Evolutionary conservation across 169 alveolate genomes (phyloP).

Genomic region (Plasmodium malariae): DNA sequence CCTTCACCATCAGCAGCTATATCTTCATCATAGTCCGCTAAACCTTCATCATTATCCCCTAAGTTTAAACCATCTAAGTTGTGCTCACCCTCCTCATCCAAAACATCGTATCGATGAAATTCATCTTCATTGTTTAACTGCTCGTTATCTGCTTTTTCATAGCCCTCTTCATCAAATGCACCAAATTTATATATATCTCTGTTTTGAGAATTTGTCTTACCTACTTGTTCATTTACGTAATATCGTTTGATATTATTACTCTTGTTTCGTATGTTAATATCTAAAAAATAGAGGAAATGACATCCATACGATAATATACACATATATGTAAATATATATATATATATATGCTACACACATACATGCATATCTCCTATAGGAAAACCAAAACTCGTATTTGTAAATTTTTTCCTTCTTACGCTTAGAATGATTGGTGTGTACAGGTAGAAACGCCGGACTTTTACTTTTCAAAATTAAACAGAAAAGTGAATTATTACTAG

Average conservation of each 20-base stretch:
- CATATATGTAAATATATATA: not conserved
- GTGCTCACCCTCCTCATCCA: slow-evolving; percentile 11
- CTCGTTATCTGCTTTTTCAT: slow-evolving; percentile 7
- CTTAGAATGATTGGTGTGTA: slow-evolving; percentile 6
- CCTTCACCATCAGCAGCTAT: not conserved
- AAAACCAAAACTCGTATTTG: too few species aligned
- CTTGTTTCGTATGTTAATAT: slow-evolving; percentile 10
- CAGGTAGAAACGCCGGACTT: slow-evolving; percentile 58
- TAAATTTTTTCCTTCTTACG: slow-evolving; percentile 30
- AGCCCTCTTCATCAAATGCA: not conserved
- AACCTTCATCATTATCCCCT: slow-evolving; percentile 3
- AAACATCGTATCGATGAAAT: slow-evolving; percentile 15
- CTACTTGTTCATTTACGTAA: slow-evolving; percentile 24
- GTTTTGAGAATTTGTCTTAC: not conserved
- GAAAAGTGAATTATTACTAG: slow-evolving; percentile 9
- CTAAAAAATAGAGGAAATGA: slow-evolving; percentile 25
- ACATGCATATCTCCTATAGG: not conserved
- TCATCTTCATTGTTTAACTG: slow-evolving; percentile 7
- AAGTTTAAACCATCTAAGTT: not conserved
- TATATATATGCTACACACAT: not conserved
- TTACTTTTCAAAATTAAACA: slow-evolving; percentile 37
- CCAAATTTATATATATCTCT: slow-evolving; percentile 32
- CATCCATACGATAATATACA: too few species aligned
- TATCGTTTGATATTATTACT: slow-evolving; percentile 4
- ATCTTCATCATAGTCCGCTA: not conserved